Percentiles rank a stretch among this genome's conserved stretches.
Evolutionary conservation across 2,329 filamentous ascomycete species (phyloP).

Genomic region (Cercospora sp.): DNA sequence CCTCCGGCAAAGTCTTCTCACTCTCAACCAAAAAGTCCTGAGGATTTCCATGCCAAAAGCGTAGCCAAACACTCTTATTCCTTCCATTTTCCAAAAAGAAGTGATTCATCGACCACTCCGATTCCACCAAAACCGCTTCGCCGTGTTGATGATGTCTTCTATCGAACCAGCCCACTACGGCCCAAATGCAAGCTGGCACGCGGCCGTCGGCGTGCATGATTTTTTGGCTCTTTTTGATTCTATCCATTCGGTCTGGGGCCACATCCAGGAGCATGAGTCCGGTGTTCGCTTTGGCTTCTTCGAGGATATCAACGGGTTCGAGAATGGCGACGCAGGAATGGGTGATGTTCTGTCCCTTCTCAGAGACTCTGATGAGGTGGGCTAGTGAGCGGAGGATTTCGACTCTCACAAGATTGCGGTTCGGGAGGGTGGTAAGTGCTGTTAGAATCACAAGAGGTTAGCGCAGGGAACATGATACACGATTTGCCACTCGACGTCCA

Average conservation of each 20-base stretch:
- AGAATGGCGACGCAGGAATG: not conserved
- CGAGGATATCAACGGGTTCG: not conserved
- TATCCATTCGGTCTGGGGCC: not conserved
- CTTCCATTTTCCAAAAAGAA: not conserved
- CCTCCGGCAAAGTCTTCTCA: not conserved
- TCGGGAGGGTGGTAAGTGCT: not conserved
- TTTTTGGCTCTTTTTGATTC: not conserved
- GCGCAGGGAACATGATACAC: too few species aligned
- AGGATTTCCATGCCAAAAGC: not conserved
- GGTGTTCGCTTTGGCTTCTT: not conserved
- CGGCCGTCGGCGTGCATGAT: not conserved
- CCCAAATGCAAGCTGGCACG: not conserved
- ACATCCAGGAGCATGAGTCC: not conserved
- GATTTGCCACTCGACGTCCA: not conserved
- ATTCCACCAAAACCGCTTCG: not conserved
- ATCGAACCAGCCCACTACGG: not conserved
- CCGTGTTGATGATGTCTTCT: not conserved
- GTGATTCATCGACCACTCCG: not conserved
- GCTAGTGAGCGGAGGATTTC: not conserved
- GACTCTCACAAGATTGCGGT: not conserved
- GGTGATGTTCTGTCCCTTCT: not conserved
- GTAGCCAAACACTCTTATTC: not conserved
- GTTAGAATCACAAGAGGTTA: not conserved
- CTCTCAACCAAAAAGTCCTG: not conserved
- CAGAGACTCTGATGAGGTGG: not conserved